phyloP scores from a whole-genome alignment of 768 basidiomycete genomes.

The Phanerochaete carnosa region DNA sequence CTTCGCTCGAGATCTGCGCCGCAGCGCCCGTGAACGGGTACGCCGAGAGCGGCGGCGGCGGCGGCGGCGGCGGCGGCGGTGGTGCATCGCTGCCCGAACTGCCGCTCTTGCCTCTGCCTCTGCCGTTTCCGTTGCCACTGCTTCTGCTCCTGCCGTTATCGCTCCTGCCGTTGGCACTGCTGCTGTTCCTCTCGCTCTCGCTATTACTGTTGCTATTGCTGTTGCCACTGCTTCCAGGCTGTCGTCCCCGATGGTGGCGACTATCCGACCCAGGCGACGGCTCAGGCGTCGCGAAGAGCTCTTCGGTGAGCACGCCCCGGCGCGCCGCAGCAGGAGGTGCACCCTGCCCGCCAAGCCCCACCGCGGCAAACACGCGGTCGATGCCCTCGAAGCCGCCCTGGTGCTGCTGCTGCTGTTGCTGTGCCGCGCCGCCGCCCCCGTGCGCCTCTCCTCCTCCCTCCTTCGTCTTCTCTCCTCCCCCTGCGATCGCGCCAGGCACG shows the following conservation, averaged over 20 bases:
- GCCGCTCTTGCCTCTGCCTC: no score
- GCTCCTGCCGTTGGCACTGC: constrained; percentile 34
- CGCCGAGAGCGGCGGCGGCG: no score
- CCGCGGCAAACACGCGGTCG: constrained; percentile 58
- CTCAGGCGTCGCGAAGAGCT: constrained; percentile 51
- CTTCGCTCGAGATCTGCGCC: constrained; percentile 59
- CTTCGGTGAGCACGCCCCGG: constrained; percentile 56
- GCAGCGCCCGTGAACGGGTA: constrained; percentile 71
- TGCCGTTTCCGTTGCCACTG: no score
- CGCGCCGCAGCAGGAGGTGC: no score
- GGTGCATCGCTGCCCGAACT: constrained; percentile 37
- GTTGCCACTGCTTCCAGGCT: no score
- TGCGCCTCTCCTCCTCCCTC: not conserved
- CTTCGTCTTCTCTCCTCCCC: constrained; percentile 28
- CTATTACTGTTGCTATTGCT: no score
- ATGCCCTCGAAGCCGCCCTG: constrained; percentile 42
- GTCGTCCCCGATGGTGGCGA: no score
- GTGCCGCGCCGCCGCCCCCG: not conserved
- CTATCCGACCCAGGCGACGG: no score
- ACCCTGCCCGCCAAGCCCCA: constrained; percentile 49
- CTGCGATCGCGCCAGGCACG: no score
- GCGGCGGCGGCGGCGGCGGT: constrained; percentile 40
- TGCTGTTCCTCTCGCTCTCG: no score
- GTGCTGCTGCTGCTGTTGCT: constrained; percentile 19
- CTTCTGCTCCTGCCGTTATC: constrained; percentile 3